Evolutionary conservation across 306 rosid genomes (phyloP).

Genomic region (Vigna reflexopilosa): DNA sequence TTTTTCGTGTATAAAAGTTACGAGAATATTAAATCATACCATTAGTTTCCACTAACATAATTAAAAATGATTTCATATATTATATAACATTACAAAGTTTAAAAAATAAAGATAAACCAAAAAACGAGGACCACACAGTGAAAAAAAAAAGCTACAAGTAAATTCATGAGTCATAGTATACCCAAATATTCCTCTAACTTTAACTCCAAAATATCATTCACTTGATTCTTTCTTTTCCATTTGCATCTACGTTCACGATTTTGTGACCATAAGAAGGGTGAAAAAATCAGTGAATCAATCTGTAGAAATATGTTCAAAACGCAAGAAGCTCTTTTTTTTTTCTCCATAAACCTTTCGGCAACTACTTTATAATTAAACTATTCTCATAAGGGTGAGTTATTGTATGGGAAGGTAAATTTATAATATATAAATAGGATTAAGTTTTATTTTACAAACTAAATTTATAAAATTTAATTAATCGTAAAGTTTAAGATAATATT

Average conservation of each 20-base stretch:
- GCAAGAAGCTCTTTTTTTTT: slow-evolving; percentile 22
- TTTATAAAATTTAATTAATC: no score
- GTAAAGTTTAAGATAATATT: no score
- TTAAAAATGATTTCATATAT: background rate
- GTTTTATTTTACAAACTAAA: no score
- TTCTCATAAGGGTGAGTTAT: no score
- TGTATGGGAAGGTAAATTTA: no score
- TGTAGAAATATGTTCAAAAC: slow-evolving; percentile 25
- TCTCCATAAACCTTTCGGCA: slow-evolving; percentile 36
- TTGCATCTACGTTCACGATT: slow-evolving; percentile 23
- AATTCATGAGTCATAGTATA: slow-evolving; percentile 42
- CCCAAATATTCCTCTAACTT: slow-evolving; percentile 45
- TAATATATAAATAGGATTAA: no score
- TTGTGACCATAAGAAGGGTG: slow-evolving; percentile 34
- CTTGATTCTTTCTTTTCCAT: slow-evolving; percentile 36
- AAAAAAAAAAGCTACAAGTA: slow-evolving; percentile 31
- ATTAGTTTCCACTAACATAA: slow-evolving; percentile 6
- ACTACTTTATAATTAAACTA: slow-evolving; percentile 32
- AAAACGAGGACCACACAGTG: slow-evolving; percentile 38
- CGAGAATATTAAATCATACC: background rate
- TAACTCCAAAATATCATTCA: slow-evolving; percentile 43
- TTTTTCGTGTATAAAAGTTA: background rate
- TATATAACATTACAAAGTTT: background rate
- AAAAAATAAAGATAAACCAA: background rate
- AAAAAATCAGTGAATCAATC: slow-evolving; percentile 27